Evolutionary conservation across 192 early-diverging fungal species (phyloP), one percentile per base, ranked within the genome.

Genomic region (Radiomyces spectabilis): DNA sequence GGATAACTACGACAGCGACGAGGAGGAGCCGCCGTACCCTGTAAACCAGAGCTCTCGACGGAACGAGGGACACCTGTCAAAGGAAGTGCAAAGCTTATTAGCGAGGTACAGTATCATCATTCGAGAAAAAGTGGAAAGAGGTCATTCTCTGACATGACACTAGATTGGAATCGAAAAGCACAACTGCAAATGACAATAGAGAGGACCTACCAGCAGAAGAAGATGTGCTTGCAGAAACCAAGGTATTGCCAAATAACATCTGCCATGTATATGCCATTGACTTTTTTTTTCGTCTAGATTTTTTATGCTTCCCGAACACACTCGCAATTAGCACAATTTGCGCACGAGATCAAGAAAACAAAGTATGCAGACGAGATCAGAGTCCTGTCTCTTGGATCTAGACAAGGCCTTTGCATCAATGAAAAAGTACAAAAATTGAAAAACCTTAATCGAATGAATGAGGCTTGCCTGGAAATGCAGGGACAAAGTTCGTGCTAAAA

Each of bases 241-340:
- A n/a, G n/a, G n/a, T n/a, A n/a, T n/a, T n/a, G n/a, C n/a, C n/a
- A n/a, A n/a, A n/a, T n/a, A n/a, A n/a, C n/a, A n/a, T 35, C 68
- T 75, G 33, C 56, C 65, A 33, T 71, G 66, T 47, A 52, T 64
- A 55, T 53, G 54, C 51, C 68, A 63, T 21, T 34, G 21, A 2
- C 1, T 18, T 4, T 51, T 0, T n/a, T 1, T 16, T 53, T 27
- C 8, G 13, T 21, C 16, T 42, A 83, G 71, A 76, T 86, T 3
- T 77, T 74, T 38, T 89, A 85, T 61, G 78, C 82, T 13, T 88
- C 85, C 16, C 78, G 85, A 34, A 90, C 91, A 13, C 95, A 98
- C 65, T 95, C 92, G 4, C 95, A 98, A 68, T 66, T 98, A 13
- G 71, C 81, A 21, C 95, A 98, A 61, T 92, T 98, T 58, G 66